These are phyloP conservation scores for Kwoniella shivajii DNA, from an alignment of 1,284 basidiomycete genomes.

Conservation along the genomic window DNA sequence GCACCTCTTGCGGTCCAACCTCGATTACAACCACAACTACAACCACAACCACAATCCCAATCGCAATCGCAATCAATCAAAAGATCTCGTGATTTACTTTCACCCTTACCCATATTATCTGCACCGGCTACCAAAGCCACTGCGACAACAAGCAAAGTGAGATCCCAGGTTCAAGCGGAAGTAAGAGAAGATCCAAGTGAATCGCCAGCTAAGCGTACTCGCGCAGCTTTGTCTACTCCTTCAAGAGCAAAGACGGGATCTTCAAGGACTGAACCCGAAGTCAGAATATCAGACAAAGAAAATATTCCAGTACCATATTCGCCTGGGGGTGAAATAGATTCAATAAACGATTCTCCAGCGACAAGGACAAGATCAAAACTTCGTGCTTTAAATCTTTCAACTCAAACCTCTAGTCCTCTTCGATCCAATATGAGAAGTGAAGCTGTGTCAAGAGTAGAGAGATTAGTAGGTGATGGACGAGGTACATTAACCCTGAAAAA, in stretches of 20 bases:
- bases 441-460: constrained; percentile 3
- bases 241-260: not conserved
- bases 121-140: not conserved
- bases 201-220: constrained; percentile 23
- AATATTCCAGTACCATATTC: constrained; percentile 33
- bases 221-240: not conserved
- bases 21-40: constrained; percentile 4
- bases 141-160: not conserved
- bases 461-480: constrained; percentile 28
- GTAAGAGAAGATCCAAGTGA: constrained; percentile 1
- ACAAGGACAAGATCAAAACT: constrained; percentile 29
- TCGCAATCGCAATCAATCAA: constrained; percentile 5
- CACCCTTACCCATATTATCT: constrained; percentile 12
- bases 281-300: constrained; percentile 30
- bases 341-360: constrained; percentile 27
- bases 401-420: constrained; percentile 3
- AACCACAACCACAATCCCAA: not conserved
- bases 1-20: constrained; percentile 4
- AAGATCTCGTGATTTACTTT: constrained; percentile 22
- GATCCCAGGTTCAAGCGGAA: not conserved
- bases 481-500: constrained; percentile 31
- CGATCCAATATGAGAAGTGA: not conserved
- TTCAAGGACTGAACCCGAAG: not conserved
- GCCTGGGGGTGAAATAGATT: not conserved
- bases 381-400: constrained; percentile 1